These are phyloP conservation scores for Rhodotorula sp. DNA, from an alignment of 1,284 basidiomycete genomes.

Conservation along the genomic window DNA sequence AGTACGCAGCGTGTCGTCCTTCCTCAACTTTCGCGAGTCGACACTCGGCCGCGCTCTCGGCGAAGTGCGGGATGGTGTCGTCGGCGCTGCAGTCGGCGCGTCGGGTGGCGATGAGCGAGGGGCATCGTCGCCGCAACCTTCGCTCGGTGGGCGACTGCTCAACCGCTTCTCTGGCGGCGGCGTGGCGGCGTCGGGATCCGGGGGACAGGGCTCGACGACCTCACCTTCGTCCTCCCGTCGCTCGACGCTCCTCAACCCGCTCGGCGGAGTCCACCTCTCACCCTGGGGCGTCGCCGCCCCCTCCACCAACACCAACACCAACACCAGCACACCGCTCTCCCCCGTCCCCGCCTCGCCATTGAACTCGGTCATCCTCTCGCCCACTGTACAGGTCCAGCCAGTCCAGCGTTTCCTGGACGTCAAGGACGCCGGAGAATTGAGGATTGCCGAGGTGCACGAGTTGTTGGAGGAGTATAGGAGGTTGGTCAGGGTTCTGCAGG, in stretches of 20 bases:
- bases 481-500: constrained; percentile 6
- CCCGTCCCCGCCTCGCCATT: background rate
- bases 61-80: constrained; percentile 11
- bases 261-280: background rate
- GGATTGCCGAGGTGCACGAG: constrained; percentile 35
- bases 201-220: background rate
- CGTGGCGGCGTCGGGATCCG: background rate
- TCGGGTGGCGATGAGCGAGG: background rate
- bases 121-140: constrained; percentile 4
- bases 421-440: constrained; percentile 37
- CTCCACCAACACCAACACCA: too few relatives aligned
- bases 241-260: constrained; percentile 13
- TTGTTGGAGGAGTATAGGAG: constrained; percentile 34
- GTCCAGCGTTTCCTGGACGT: constrained; percentile 38
- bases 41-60: constrained; percentile 14
- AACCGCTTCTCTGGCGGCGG: constrained; percentile 21
- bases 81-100: background rate
- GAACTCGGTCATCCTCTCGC: background rate
- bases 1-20: constrained; percentile 33
- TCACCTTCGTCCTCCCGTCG: constrained; percentile 9
- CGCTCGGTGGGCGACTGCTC: constrained; percentile 27
- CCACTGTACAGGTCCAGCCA: constrained; percentile 1
- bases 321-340: background rate
- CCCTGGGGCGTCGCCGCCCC: background rate
- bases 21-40: constrained; percentile 26